A percentile compares a stretch with the other conserved stretches of the same genome.
These are phyloP conservation scores for Nicotiana tabacum DNA, from an alignment of 257 asterid species.

Conservation along the genomic window DNA sequence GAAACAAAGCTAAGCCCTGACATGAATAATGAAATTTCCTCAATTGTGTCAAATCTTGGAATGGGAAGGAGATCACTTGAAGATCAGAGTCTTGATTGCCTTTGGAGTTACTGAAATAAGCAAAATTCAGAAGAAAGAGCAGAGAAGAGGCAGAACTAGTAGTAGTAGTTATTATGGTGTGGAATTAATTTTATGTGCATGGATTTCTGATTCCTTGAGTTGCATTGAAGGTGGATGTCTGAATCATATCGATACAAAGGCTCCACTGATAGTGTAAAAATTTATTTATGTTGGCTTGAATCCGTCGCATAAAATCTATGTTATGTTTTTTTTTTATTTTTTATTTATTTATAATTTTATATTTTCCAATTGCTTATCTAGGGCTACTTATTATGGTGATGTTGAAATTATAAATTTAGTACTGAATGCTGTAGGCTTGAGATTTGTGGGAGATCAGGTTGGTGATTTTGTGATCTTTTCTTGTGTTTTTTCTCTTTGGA, in stretches of 20 bases:
- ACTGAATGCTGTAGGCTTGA: background rate
- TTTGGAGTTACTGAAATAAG: slow-evolving; percentile 50
- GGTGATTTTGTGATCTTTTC: background rate
- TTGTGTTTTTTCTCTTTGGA: background rate
- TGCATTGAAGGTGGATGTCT: background rate
- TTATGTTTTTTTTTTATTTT: background rate
- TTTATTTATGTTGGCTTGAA: background rate
- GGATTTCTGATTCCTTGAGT: background rate
- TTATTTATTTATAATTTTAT: background rate
- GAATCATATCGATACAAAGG: too few species aligned
- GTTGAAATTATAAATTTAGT: background rate
- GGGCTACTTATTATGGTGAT: background rate
- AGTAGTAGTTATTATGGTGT: background rate
- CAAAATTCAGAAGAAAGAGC: background rate
- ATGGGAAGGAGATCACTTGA: slow-evolving; percentile 40
- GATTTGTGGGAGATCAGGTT: slow-evolving; percentile 6
- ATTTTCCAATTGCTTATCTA: background rate
- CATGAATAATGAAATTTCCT: slow-evolving; percentile 38
- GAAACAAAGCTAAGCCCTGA: slow-evolving; percentile 41
- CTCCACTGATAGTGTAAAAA: background rate
- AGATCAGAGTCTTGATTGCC: slow-evolving; percentile 50
- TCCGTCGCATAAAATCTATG: background rate
- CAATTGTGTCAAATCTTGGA: slow-evolving; percentile 51
- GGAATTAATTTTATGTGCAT: background rate
- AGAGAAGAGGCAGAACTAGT: slow-evolving; percentile 7